Conservation (phyloP, 441 rosid genomes). For the Populus trichocarpa region DNA sequence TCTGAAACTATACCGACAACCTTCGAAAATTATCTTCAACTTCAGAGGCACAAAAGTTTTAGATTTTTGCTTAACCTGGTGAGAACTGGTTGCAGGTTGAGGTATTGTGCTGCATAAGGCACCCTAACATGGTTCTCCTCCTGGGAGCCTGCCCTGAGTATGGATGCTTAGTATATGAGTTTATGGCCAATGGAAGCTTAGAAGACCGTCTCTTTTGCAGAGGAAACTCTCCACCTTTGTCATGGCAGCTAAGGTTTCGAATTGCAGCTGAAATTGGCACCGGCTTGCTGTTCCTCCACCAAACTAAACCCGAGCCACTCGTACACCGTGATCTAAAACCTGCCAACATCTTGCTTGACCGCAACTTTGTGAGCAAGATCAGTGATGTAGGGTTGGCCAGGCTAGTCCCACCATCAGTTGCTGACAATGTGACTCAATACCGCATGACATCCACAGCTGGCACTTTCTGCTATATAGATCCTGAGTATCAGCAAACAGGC, state of each 20-base stretch:
- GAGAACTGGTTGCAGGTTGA: constrained; percentile 54
- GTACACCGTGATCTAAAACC: constrained; percentile 96
- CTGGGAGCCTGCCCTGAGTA: constrained; percentile 93
- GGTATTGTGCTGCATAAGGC: constrained; percentile 86
- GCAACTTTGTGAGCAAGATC: constrained; percentile 84
- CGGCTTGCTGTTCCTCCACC: constrained; percentile 79
- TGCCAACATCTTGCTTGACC: constrained; percentile 83
- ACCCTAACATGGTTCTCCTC: constrained; percentile 93
- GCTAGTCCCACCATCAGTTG: constrained; percentile 82
- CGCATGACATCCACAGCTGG: constrained; percentile 96
- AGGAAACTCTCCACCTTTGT: constrained; percentile 59
- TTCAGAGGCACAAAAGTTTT: too few relatives aligned
- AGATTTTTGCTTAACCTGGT: neutral
- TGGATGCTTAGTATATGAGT: constrained; percentile 86
- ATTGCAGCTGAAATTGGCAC: constrained; percentile 90
- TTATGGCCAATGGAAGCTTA: constrained; percentile 89
- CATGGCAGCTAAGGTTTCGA: constrained; percentile 88
- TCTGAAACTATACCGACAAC: neutral
- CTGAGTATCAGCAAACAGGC: constrained; percentile 95
- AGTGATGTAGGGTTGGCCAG: constrained; percentile 92
- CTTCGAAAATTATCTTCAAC: neutral
- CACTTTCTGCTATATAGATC: constrained; percentile 94
- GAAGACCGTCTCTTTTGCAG: constrained; percentile 71
- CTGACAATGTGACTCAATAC: constrained; percentile 79
- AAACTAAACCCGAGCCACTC: constrained; percentile 88